Base-by-base conservation (phyloP, 805 yeast species). In the Wickerhamomyces strasburgensis region DNA sequence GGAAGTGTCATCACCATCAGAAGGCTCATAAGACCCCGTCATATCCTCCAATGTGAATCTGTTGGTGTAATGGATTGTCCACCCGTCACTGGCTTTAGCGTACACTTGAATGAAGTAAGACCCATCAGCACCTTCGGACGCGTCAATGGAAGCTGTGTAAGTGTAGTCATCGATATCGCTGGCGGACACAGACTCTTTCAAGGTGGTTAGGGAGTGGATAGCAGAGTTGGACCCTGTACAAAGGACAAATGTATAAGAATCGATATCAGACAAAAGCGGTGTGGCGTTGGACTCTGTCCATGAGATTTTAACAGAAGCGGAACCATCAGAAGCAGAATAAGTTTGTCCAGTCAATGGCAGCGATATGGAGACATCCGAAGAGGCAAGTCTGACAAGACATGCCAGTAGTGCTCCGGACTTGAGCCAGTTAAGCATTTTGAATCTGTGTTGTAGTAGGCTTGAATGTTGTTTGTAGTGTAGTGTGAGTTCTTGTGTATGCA, bases 71-170 rank as follows among this genome's bases (percentile, higher is more conserved):
- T 80, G 83, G 46, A 76, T 75, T 2, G 86, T 70, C 49, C 62
- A 66, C 24, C 73, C 75, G 23, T 72, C 74, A 6, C 52, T 48
- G 7, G 57, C 43, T 2, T 57, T 39, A 1, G 86, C 74, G 44
- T 69, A 73, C 23, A 88, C 57, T 64, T 90, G 97, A 46, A 90
- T 57, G 58, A 65, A 85, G 60, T 74, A 90, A 41, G 61, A 60
- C 21, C 98, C 98, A 52, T 70, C 58, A 3, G 77, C 76, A 26
- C 75, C 81, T 9, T 52, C 52, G 17, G 62, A 37, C 3, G 75
- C 58, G 9, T 65, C 63, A 34, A 80, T 51, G 0, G 58, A 29
- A 1, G 78, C 74, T 1, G 66, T 54, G 49, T 72, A 57, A 3
- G 56, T 37, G 34, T 52, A 48, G 23, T 51, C 62, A 13, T 59